Evolutionary conservation across 2,329 filamentous ascomycete genomes (phyloP), one percentile per base, ranked within the genome.

Genomic region (Botrytis paeoniae): DNA sequence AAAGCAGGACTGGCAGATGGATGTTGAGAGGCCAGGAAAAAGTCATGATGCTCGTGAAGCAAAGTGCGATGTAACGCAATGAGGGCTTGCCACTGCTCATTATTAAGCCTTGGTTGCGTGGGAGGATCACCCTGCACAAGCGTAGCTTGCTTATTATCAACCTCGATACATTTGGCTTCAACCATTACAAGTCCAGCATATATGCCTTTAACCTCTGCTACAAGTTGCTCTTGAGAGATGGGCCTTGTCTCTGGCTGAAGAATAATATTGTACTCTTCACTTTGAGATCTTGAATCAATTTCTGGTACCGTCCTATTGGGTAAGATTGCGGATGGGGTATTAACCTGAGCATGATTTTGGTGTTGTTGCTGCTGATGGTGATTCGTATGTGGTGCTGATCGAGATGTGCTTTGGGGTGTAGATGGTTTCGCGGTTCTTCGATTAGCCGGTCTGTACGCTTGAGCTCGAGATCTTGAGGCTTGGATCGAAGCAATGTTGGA

Each of bases 1-100:
- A 98, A 81, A 0, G 91, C 89, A 0, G 86, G 85, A 37, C 87
- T 92, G 0, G 94, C 93, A 0, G 91, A 92, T 0, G 94, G 95
- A 79, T 98, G 94, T 77, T 98, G 94, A 0, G 89, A 93, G 0
- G 95, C 95, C 1, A 97, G 84, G 73, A 98, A 95, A 78, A 95
- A 95, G 75, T 95, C 93, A 73, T 95, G 92, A 73, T 95, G 92
- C 74, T 97, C 93, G 75, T 96, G 89, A 0, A 97, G 83, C 0
- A 97, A 81, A 0, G 93, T 96, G 0, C 93, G 86, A 77, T 98
- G 95, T 0, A 98, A 81, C 0, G 92, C 91, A 59, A 97, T 94
- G 0, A 98, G 82, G 0, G 93, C 92, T 76, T 97, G 92, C 92
- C 93, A 97, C 77, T 97, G 92, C 69, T 95, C 90, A 59, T 87